Conservation (phyloP, 1,284 basidiomycete species). For the Chalciporus sp. region DNA sequence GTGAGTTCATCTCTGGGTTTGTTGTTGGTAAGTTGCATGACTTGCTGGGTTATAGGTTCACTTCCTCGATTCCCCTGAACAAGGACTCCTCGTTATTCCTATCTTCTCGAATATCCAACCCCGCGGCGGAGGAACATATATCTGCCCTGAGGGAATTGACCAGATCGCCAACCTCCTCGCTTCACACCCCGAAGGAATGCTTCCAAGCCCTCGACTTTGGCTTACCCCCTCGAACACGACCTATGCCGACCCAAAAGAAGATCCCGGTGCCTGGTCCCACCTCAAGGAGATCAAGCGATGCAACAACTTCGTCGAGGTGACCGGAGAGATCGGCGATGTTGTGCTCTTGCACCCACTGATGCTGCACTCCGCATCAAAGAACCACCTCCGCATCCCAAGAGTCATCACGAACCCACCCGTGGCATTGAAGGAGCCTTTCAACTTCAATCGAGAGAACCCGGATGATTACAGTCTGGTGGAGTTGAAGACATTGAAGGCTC, state of each 20-base stretch:
- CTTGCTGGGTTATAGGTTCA: neutral
- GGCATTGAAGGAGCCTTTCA: slow-evolving; percentile 9
- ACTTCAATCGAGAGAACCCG: slow-evolving; percentile 8
- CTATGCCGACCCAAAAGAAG: slow-evolving; percentile 3
- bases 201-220: neutral
- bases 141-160: slow-evolving; percentile 8
- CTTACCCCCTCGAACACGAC: slow-evolving; percentile 5
- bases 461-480: slow-evolving; percentile 6
- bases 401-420: slow-evolving; percentile 15
- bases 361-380: slow-evolving; percentile 5
- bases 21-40: neutral
- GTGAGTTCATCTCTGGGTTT: neutral
- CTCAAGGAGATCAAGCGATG: slow-evolving; percentile 8
- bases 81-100: slow-evolving; percentile 2
- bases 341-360: slow-evolving; percentile 6
- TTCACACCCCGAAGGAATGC: slow-evolving; percentile 6
- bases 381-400: slow-evolving; percentile 7
- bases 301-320: neutral
- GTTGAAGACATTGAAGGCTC: slow-evolving; percentile 1
- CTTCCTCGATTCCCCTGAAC: slow-evolving; percentile 14
- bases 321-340: slow-evolving; percentile 6
- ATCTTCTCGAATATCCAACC: slow-evolving; percentile 10
- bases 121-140: slow-evolving; percentile 3
- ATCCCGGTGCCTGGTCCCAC: slow-evolving; percentile 6
- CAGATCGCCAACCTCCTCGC: slow-evolving; percentile 4